Conservation (phyloP, 2,329 filamentous ascomycete species). For the Fonsecaea erecta region DNA sequence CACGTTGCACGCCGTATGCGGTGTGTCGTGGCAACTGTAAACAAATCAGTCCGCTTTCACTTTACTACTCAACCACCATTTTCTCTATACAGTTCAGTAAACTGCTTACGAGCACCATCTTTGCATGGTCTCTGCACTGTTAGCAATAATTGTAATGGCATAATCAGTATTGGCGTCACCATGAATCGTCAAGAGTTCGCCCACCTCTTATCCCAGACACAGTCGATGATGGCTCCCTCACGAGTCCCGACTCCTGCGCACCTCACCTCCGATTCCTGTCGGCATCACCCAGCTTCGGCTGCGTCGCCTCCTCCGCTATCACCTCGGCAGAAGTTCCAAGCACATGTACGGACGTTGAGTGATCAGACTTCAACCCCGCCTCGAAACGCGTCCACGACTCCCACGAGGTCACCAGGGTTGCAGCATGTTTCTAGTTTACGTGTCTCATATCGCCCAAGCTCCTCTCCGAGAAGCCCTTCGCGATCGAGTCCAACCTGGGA, state of each 20-base stretch:
- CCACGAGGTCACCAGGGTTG: conserved; percentile 19
- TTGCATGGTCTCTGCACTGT: background rate
- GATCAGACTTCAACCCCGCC: conserved; percentile 13
- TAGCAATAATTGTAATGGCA: conserved; percentile 22
- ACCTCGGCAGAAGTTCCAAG: conserved; percentile 32
- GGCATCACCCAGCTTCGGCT: conserved; percentile 4
- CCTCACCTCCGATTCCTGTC: conserved; percentile 5
- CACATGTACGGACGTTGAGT: conserved; percentile 30
- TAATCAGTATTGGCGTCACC: conserved; percentile 12
- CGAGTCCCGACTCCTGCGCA: conserved; percentile 17
- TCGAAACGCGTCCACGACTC: conserved; percentile 5
- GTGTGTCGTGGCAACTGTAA: conserved; percentile 11
- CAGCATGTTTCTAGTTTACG: conserved; percentile 27
- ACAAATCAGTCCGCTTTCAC: conserved; percentile 14
- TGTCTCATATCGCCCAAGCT: conserved; percentile 15
- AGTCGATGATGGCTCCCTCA: conserved; percentile 17
- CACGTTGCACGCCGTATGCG: background rate
- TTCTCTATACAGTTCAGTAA: conserved; percentile 7
- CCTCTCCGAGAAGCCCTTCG: conserved; percentile 6
- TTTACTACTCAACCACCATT: background rate
- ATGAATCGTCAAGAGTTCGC: conserved; percentile 30
- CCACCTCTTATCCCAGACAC: conserved; percentile 26
- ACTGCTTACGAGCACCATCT: background rate
- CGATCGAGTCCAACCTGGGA: conserved; percentile 11
- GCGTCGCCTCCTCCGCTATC: conserved; percentile 22